Percentiles rank a stretch among this genome's conserved stretches.
phyloP scores from a whole-genome alignment of 371 early-diverging fungal species.

The Rhizopus stolonifer region DNA sequence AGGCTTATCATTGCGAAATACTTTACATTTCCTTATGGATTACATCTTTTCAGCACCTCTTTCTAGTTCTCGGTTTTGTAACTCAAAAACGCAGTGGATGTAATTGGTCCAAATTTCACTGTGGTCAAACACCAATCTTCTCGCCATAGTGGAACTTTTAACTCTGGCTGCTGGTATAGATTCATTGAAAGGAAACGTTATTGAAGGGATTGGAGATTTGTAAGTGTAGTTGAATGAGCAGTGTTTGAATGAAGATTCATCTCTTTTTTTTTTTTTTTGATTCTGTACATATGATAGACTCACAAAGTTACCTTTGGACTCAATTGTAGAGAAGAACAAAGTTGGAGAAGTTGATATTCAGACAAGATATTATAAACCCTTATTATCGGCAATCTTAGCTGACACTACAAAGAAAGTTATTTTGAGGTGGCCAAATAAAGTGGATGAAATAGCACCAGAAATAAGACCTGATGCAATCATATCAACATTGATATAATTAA shows the following conservation, averaged over 20 bases:
- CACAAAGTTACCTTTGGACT: conserved; percentile 16
- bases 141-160: conserved; percentile 9
- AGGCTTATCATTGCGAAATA: too few relatives aligned
- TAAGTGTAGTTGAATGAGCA: conserved; percentile 22
- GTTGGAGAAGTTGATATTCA: conserved; percentile 29
- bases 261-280: conserved; percentile 5
- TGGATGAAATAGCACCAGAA: conserved; percentile 14
- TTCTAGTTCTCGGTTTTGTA: too few relatives aligned
- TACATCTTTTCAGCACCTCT: too few relatives aligned
- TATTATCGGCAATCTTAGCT: conserved; percentile 18
- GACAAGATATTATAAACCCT: conserved; percentile 24
- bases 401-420: conserved; percentile 18
- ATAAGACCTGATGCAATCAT: conserved; percentile 18
- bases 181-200: conserved; percentile 11
- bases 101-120: too few relatives aligned
- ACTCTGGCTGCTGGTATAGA: conserved; percentile 14
- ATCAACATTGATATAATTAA: conserved; percentile 14
- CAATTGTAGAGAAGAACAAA: conserved; percentile 18
- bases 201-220: conserved; percentile 22
- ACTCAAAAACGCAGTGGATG: too few relatives aligned
- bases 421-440: conserved; percentile 20
- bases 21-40: too few relatives aligned
- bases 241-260: conserved; percentile 14
- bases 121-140: too few relatives aligned
- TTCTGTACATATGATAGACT: conserved; percentile 17